Evolutionary conservation across 2,329 filamentous ascomycete species (phyloP), one percentile per base, ranked within the genome.

Genomic region (Byssothecium circinans): DNA sequence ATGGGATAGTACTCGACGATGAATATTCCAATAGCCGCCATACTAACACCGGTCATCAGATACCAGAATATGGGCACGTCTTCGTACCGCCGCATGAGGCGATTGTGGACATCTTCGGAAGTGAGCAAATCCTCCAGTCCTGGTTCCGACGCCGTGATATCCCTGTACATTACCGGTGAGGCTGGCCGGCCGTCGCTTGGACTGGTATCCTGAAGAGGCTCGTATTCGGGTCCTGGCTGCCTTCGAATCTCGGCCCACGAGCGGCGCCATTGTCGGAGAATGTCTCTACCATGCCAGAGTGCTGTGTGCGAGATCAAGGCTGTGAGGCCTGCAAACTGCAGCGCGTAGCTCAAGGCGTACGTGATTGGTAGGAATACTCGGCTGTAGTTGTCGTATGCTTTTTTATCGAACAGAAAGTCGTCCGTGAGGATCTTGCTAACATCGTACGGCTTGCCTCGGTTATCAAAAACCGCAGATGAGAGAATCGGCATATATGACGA

Each of bases 401-500:
- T 80, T 50, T 80, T 77, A 62, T 95, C 87, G 60, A 95, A 92
- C 29, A 90, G 66, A 52, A 91, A 94, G 34, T 92, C 85, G 0
- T 81, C 57, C 0, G 88, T 92, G 34, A 95, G 75, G 33, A 95
- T 91, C 57, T 82, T 87, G 70, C 83, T 85, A 42, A 95, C 89
- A 58, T 95, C 82, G 73, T 95, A 95, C 20, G 87, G 81, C 18
- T 85, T 79, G 11, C 89, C 90, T 1, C 80, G 87, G 60, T 95
- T 92, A 71, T 95, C 90, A 63, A 92, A 95, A 1, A 95, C 89
- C 4, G 87, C 84, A 0, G 88, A 82, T 1, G 90, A 95, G 8
- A 95, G 78, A 33, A 95, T 91, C 0, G 90, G 90, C 82, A 95
- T 87, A 65, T 91, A 95, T 0, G 87, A 86, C 1, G 88, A 88